phyloP scores from a whole-genome alignment of 106 monocot species.

The Dioscorea alata region DNA sequence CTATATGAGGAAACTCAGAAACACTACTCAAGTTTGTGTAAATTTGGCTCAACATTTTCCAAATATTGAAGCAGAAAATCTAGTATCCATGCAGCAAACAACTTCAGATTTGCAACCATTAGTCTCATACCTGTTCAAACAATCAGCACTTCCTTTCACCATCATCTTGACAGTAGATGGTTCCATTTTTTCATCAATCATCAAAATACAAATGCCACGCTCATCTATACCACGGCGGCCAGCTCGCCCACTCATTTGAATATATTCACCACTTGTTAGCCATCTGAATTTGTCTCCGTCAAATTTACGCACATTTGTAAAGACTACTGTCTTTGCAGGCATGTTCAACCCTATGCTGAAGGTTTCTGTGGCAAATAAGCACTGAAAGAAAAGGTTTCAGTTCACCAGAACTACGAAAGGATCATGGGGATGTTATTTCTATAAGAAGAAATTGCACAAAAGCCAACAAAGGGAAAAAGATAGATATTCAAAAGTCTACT shows the following conservation, averaged over 20 bases:
- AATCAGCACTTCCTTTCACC: constrained; percentile 95
- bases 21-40: too few relatives aligned
- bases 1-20: too few relatives aligned
- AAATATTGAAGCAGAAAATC: too few relatives aligned
- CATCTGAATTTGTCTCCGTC: constrained; percentile 99
- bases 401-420: neutral
- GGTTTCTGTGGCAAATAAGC: constrained; percentile 99
- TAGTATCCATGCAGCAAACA: neutral
- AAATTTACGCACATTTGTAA: constrained; percentile 97
- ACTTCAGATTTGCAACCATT: neutral
- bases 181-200: constrained; percentile 99
- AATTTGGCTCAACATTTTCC: too few relatives aligned
- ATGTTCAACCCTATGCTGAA: constrained; percentile 99
- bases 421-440: too few relatives aligned
- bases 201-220: constrained; percentile 93
- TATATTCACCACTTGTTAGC: constrained; percentile 95
- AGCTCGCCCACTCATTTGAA: constrained; percentile 99
- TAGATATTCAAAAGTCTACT: too few relatives aligned
- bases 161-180: constrained; percentile 95
- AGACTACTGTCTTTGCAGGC: constrained; percentile 99
- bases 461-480: too few relatives aligned
- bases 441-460: too few relatives aligned
- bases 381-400: constrained; percentile 46
- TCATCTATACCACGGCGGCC: constrained; percentile 97
- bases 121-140: constrained; percentile 71